These are phyloP conservation scores for Coffea canephora DNA, from an alignment of 257 asterid genomes.

Conservation along the genomic window DNA sequence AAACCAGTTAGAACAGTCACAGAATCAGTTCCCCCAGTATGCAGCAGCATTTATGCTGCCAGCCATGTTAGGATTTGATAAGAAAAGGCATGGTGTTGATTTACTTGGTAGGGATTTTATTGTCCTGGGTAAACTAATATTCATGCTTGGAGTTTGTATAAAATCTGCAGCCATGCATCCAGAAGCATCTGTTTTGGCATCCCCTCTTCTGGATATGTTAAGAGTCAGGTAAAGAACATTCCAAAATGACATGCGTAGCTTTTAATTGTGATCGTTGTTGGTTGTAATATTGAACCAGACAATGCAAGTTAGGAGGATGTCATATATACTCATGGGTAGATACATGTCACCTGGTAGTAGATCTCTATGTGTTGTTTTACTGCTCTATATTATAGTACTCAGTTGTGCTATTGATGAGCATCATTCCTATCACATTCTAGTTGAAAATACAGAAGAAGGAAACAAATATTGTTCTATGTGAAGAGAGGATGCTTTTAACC, in stretches of 20 bases:
- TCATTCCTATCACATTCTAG: neutral
- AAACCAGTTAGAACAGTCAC: slow-evolving; percentile 47
- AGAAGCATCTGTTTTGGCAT: slow-evolving; percentile 84
- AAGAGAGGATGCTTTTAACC: neutral
- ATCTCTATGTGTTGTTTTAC: neutral
- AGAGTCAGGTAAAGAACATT: slow-evolving; percentile 56
- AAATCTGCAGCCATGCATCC: slow-evolving; percentile 97
- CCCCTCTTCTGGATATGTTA: slow-evolving; percentile 85
- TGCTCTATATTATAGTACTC: neutral
- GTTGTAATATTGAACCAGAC: neutral
- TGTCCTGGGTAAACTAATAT: slow-evolving; percentile 79
- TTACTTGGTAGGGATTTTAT: slow-evolving; percentile 81
- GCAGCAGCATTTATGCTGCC: slow-evolving; percentile 98
- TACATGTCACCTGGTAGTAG: neutral
- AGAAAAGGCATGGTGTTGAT: slow-evolving; percentile 90
- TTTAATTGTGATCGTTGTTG: neutral
- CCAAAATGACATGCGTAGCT: slow-evolving; percentile 2
- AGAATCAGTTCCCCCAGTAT: slow-evolving; percentile 76
- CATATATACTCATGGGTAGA: neutral
- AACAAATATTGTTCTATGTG: no score
- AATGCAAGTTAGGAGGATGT: neutral
- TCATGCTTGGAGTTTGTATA: slow-evolving; percentile 91
- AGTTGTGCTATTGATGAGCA: neutral
- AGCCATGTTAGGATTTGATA: slow-evolving; percentile 82
- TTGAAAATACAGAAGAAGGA: neutral